Conservation (phyloP, 163 green algal genomes). For the Prototheca stagnorum region DNA sequence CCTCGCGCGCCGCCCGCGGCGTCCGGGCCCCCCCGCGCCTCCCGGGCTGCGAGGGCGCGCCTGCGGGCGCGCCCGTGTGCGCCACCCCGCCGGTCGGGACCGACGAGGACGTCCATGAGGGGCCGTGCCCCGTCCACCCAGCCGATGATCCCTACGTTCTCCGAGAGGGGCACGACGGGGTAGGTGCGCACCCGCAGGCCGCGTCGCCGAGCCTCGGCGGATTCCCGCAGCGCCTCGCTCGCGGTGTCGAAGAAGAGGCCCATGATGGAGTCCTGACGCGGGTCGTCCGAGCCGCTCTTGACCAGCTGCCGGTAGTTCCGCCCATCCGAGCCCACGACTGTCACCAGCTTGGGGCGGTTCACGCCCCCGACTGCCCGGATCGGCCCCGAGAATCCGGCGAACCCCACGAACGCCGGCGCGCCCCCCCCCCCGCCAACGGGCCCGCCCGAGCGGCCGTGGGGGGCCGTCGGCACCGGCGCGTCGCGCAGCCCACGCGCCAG, state of each 20-base stretch:
- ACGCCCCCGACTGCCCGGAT: conserved; percentile 56
- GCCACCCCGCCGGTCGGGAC: conserved; percentile 18
- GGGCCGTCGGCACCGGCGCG: conserved; percentile 35
- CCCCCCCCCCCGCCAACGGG: too few relatives aligned
- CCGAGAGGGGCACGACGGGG: conserved; percentile 54
- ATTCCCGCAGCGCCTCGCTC: conserved; percentile 49
- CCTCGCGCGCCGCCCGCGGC: too few relatives aligned
- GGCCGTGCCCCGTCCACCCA: conserved; percentile 80
- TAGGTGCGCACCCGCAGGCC: conserved; percentile 56
- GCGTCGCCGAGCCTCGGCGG: conserved; percentile 23
- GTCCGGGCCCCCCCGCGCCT: too few relatives aligned
- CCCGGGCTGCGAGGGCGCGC: too few relatives aligned
- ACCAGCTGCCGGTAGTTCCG: conserved; percentile 55
- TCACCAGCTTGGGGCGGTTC: conserved; percentile 66
- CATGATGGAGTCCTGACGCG: conserved; percentile 92
- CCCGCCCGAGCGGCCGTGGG: too few relatives aligned
- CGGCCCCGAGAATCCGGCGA: too few relatives aligned
- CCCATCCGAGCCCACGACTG: conserved; percentile 37
- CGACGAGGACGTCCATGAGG: conserved; percentile 64
- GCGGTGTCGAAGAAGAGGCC: conserved; percentile 87
- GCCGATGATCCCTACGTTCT: conserved; percentile 61
- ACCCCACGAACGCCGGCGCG: conserved; percentile 32
- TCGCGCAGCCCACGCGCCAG: not conserved
- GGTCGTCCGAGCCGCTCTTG: conserved; percentile 80
- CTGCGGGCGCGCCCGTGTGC: conserved; percentile 45